phyloP scores from a whole-genome alignment of 495 filamentous ascomycete genomes.

The Penicillium argentinense region DNA sequence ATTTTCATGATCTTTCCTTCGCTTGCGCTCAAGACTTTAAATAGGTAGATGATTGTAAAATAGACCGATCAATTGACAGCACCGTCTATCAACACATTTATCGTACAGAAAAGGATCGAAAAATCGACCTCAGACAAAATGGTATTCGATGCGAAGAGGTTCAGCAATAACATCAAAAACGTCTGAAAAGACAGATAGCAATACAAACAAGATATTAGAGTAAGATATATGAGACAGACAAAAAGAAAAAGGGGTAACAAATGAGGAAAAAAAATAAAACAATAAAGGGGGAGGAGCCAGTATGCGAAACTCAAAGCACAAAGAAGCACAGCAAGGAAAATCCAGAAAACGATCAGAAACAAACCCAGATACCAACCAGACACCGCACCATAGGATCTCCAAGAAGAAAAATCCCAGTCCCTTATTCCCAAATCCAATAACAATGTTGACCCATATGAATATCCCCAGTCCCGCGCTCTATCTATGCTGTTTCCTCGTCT shows the following conservation, averaged over 20 bases:
- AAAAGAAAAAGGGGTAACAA: background rate
- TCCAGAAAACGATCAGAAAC: constrained; percentile 1
- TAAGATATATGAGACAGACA: constrained; percentile 3
- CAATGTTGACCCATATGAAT: constrained; percentile 23
- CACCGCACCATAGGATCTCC: constrained; percentile 18
- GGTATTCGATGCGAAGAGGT: background rate
- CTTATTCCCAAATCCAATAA: constrained; percentile 23
- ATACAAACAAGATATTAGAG: constrained; percentile 1
- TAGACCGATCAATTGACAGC: background rate
- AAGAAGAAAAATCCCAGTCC: constrained; percentile 16
- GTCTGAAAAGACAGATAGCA: constrained; percentile 2
- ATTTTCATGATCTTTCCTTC: no score
- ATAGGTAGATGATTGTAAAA: no score
- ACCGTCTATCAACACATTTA: background rate
- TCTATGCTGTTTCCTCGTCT: constrained; percentile 33
- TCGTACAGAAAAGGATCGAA: background rate
- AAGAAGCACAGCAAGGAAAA: constrained; percentile 8
- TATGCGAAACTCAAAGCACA: constrained; percentile 8
- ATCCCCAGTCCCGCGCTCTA: constrained; percentile 28
- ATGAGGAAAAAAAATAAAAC: constrained; percentile 6
- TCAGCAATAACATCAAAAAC: background rate
- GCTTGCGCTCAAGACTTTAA: no score
- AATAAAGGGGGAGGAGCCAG: constrained; percentile 16
- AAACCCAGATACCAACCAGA: constrained; percentile 22
- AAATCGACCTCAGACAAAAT: background rate